A percentile compares a stretch with the other conserved stretches of the same genome.
These are phyloP conservation scores for Salix caprea DNA, from an alignment of 345 rosid genomes.

Conservation along the genomic window DNA sequence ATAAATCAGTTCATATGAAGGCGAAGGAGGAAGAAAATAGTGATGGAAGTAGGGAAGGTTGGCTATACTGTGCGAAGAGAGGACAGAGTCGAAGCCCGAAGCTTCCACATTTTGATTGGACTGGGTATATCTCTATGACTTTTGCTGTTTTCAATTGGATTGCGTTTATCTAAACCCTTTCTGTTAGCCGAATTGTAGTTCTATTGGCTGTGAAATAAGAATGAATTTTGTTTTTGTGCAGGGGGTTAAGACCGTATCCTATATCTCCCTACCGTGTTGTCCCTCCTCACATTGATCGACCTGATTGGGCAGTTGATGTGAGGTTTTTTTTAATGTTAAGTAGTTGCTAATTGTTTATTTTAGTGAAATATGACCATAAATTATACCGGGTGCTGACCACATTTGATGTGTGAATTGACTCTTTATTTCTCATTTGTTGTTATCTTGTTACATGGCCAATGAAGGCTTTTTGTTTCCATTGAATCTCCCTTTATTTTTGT, in stretches of 20 bases:
- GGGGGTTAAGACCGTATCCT: constrained; percentile 75
- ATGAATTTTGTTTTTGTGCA: constrained; percentile 27
- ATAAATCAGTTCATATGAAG: constrained; percentile 76
- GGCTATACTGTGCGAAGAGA: constrained; percentile 73
- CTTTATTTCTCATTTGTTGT: not conserved
- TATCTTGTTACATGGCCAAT: not conserved
- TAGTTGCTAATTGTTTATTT: not conserved
- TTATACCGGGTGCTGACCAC: no score
- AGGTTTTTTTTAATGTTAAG: constrained; percentile 3
- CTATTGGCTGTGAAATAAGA: not conserved
- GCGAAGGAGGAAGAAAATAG: constrained; percentile 50
- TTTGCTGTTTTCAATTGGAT: not conserved
- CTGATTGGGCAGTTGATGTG: constrained; percentile 95
- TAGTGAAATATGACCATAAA: no score
- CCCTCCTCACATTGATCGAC: constrained; percentile 62
- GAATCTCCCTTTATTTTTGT: not conserved
- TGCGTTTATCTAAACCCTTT: not conserved
- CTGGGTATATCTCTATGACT: constrained; percentile 54
- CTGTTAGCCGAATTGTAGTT: not conserved
- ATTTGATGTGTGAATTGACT: not conserved
- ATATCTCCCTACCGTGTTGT: constrained; percentile 56
- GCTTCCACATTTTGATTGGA: constrained; percentile 86
- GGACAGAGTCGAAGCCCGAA: constrained; percentile 62
- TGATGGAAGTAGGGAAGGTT: constrained; percentile 48
- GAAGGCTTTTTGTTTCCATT: not conserved